Evolutionary conservation across 768 basidiomycete genomes (phyloP).

Genomic region (Boletus tomentosulus): DNA sequence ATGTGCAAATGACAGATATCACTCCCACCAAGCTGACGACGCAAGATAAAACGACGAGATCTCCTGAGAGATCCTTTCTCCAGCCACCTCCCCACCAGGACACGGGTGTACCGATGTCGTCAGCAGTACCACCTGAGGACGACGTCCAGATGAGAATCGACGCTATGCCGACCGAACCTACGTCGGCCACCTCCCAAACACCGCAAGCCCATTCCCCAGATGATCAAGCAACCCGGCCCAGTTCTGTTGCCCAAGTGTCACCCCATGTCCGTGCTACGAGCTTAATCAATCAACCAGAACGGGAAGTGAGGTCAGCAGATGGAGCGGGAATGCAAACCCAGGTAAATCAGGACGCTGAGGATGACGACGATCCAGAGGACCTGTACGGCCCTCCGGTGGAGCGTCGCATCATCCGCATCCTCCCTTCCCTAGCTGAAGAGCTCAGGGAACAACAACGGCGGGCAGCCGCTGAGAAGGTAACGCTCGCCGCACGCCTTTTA

Average conservation of each 20-base stretch:
- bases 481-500: background rate
- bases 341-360: background rate
- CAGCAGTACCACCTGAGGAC: background rate
- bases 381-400: conserved; percentile 27
- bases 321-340: background rate
- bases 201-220: background rate
- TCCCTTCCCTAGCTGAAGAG: conserved; percentile 24
- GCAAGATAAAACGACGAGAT: background rate
- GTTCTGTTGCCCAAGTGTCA: background rate
- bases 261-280: background rate
- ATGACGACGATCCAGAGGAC: conserved; percentile 23
- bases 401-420: conserved; percentile 23
- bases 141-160: conserved; percentile 14
- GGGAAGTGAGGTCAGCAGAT: background rate
- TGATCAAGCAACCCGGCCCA: background rate
- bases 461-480: conserved; percentile 16
- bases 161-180: background rate
- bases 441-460: conserved; percentile 20
- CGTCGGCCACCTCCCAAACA: background rate
- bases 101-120: background rate
- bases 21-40: background rate
- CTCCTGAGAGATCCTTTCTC: background rate
- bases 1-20: conserved; percentile 6
- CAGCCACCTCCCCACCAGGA: background rate
- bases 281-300: background rate